A percentile compares a stretch with the other conserved stretches of the same genome.
Conservation (phyloP, 345 rosid genomes). For the Eucalyptus polyanthemos region DNA sequence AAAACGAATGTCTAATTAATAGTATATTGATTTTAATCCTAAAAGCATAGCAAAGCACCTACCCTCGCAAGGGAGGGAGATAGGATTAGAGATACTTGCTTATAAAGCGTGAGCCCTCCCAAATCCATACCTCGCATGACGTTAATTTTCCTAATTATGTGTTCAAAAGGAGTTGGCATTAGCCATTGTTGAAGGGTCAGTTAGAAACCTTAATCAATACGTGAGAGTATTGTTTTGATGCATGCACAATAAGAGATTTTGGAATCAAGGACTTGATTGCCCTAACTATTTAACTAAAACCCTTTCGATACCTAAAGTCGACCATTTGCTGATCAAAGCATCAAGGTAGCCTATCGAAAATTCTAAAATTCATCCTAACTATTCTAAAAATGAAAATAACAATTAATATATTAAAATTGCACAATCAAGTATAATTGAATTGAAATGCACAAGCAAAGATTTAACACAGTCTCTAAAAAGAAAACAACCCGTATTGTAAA, state of each 20-base stretch:
- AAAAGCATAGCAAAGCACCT: rapidly evolving
- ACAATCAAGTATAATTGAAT: too few relatives aligned
- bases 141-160: rapidly evolving
- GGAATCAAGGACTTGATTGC: rapidly evolving
- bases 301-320: rapidly evolving
- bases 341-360: rapidly evolving
- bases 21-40: too few relatives aligned
- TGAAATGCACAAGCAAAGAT: too few relatives aligned
- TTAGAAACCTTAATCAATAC: rapidly evolving
- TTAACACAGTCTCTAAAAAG: too few relatives aligned
- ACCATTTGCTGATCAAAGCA: rapidly evolving
- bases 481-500: too few relatives aligned
- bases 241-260: rapidly evolving
- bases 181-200: rapidly evolving
- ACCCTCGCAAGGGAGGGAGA: too few relatives aligned
- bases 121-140: rapidly evolving
- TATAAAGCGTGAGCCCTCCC: rapidly evolving
- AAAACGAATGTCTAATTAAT: too few relatives aligned
- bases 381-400: too few relatives aligned
- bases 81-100: too few relatives aligned
- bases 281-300: too few relatives aligned
- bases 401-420: too few relatives aligned
- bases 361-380: too few relatives aligned
- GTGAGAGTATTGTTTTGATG: rapidly evolving
- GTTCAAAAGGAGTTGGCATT: rapidly evolving